Evolutionary conservation across 208 protist genomes (phyloP).

Genomic region (Porcisia hertigi): DNA sequence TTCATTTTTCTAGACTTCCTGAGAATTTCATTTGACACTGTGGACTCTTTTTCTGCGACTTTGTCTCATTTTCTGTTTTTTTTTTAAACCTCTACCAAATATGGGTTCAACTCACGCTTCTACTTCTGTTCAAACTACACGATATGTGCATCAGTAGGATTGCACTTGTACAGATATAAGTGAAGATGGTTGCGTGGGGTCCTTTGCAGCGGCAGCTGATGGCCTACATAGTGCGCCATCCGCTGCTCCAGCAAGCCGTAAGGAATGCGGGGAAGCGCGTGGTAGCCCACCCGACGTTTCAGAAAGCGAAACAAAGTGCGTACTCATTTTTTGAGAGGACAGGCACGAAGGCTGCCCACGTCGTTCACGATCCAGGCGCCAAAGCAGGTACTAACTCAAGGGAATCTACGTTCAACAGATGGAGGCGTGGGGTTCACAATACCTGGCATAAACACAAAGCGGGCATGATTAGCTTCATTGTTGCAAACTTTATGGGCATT

Average conservation of each 20-base stretch:
- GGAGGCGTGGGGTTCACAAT: conserved; percentile 15
- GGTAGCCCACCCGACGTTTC: conserved; percentile 20
- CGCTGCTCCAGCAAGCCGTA: conserved; percentile 36
- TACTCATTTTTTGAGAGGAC: conserved; percentile 21
- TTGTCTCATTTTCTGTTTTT: not conserved
- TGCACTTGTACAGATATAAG: not conserved
- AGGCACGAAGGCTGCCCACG: conserved; percentile 12
- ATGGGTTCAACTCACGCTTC: not conserved
- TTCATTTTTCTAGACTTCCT: not conserved
- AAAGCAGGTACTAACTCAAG: not conserved
- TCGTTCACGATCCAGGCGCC: not conserved
- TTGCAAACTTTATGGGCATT: conserved; percentile 70
- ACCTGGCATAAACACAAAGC: conserved; percentile 34
- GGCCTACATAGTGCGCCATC: conserved; percentile 35
- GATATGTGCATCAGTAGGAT: not conserved
- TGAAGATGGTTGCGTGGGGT: conserved; percentile 37
- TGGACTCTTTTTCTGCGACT: conserved; percentile 8
- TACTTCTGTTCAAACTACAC: not conserved
- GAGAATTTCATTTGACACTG: not conserved
- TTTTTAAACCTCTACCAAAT: not conserved
- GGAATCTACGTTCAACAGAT: conserved; percentile 19
- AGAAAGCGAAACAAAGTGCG: conserved; percentile 20
- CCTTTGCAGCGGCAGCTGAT: conserved; percentile 42
- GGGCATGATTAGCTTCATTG: conserved; percentile 48
- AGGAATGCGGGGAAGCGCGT: conserved; percentile 30